Evolutionary conservation across 192 early-diverging fungal species (phyloP), one percentile per base, ranked within the genome.

Genomic region (Dissophora globulifera): DNA sequence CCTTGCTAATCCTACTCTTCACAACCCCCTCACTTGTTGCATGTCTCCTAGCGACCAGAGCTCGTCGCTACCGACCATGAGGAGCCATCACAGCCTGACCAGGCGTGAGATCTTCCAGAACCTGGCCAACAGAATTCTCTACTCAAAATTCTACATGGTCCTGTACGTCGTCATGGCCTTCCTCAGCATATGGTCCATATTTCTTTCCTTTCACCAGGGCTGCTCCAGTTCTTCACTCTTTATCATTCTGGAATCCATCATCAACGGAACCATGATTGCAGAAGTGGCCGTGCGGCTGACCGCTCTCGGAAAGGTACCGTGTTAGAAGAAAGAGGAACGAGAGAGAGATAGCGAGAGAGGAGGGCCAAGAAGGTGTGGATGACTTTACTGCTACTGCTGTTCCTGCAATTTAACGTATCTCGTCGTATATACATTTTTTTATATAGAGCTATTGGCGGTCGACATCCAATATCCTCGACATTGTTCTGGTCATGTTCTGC

Each of bases 221-320:
- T 76, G 72, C 22, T 65, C 72, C n/a, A 67, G 63, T 16, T 90
- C 90, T 33, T 33, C 84, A 22, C 80, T 88, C 9, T 93, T 93
- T 58, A 86, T 94, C 31, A 57, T 88, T 16, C 68, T 92, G 25
- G 92, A 94, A 54, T 82, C 85, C 25, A 83, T 88, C 19, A 85
- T 94, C 49, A 92, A 92, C 53, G 48, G 87, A 17, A 89, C 88
- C 54, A 94, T 94, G 92, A 86, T 91, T 49, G 64, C 85, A 19
- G 92, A 94, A 69, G 90, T 94, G 4, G 69, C 78, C 2, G 81
- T 89, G 23, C 85, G 92, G 16, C 69, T 85, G 4, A 67, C 91
- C 0, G 92, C 92, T 3, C 83, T 90, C 55, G 81, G 91, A 32
- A 75, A 81, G 70, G 87, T 89, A 83, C 3, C 3, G 4, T n/a